Evolutionary conservation across 495 filamentous ascomycete species (phyloP), one percentile per base, ranked within the genome.

Genomic region (Cercophora scortea): DNA sequence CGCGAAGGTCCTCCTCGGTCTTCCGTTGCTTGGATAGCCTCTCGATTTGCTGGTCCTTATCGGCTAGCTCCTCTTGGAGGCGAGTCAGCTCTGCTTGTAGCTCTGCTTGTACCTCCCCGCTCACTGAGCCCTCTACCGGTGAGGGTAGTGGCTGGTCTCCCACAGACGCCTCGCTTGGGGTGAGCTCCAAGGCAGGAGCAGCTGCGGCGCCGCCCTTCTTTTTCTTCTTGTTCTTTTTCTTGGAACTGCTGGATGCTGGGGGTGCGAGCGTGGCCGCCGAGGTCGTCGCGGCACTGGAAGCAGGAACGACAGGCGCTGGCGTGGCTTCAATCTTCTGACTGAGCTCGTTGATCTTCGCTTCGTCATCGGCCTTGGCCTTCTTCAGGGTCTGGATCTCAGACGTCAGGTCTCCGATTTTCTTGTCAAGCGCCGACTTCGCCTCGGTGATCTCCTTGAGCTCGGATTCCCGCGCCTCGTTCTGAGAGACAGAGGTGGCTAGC

Each of bases 181-280:
- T 47, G 35, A 52, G 34, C 35, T 65, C 66, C 0, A 51, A 2
- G 8, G 49, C 44, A 35, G 60, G 35, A 6, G 49, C 45, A 10
- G 72, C 43, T 42, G 52, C 45, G 5, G 52, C 49, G 4, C 72
- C 46, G 43, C 67, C 73, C 39, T 81, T 83, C 76, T 89, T 95
- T 78, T 93, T 95, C 76, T 92, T 95, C 65, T 92, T 93, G 47
- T 84, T 88, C 45, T 87, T 93, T 62, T 88, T 95, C 73, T 90
- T 93, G 65, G 85, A 89, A 16, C 68, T 67, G 6, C n/a, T 56
- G 0, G 62, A 18, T 10, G 61, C 42, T 17, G 70, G 48, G 6
- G 57, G 46, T 11, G 56, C 52, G 19, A 51, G 47, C 5, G 45
- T 36, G 34, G 33, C n/a, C 2, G 41, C 32, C 19, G 52, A 48